Evolutionary conservation across 2,329 filamentous ascomycete genomes (phyloP).

Genomic region (Hirsutella rhossiliensis): DNA sequence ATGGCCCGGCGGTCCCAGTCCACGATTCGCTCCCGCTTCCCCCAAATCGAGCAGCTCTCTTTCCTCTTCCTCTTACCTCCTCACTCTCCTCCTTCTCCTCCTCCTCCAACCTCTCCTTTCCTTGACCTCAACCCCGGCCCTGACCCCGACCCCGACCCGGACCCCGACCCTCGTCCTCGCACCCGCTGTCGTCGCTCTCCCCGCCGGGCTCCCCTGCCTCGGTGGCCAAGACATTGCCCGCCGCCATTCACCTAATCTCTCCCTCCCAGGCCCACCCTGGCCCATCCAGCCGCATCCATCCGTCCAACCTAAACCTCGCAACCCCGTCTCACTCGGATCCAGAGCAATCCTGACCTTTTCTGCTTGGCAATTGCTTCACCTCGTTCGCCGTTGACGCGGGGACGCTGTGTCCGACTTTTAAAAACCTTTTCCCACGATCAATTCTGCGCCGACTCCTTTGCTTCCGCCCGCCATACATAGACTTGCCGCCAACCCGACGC

Average conservation of each 20-base stretch:
- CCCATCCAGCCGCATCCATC: slow-evolving; percentile 2
- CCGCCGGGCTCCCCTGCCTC: background rate
- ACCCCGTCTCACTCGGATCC: background rate
- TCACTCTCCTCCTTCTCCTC: background rate
- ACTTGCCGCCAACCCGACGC: background rate
- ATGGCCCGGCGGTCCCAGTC: background rate
- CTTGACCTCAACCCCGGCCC: background rate
- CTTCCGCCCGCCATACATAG: background rate
- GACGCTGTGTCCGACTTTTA: background rate
- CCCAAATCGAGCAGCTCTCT: background rate
- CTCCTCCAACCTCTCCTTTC: background rate
- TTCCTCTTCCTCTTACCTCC: background rate
- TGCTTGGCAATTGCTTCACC: background rate
- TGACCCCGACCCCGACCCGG: background rate
- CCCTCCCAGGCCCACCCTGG: slow-evolving; percentile 4
- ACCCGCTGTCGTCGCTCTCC: background rate
- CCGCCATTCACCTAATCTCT: slow-evolving; percentile 6
- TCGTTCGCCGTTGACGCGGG: background rate
- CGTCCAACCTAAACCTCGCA: slow-evolving; percentile 1
- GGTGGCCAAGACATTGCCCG: slow-evolving; percentile 1
- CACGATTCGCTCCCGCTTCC: background rate
- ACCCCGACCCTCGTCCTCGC: background rate
- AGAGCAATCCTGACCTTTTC: background rate
- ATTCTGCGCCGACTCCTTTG: background rate
- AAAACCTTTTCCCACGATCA: background rate